A percentile compares a stretch with the other conserved stretches of the same genome.
Evolutionary conservation across 257 asterid genomes (phyloP).

Genomic region (Dorcoceras hygrometricum): DNA sequence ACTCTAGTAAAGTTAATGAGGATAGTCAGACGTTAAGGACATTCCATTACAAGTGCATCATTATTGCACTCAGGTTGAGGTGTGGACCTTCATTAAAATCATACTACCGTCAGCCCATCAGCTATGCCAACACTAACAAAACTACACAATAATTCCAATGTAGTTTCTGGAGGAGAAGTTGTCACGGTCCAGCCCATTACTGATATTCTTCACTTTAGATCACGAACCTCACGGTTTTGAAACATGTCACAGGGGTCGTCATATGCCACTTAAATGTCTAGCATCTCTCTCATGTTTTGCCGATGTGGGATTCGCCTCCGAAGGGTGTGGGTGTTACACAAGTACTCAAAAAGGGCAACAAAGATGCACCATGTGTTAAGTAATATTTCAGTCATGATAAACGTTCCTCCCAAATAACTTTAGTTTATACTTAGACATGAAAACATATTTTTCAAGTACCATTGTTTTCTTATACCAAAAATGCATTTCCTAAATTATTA

Average conservation of each 20-base stretch:
- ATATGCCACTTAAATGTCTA: no score
- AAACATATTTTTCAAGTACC: not conserved
- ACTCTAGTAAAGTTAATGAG: not conserved
- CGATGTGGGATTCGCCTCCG: no score
- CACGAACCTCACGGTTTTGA: no score
- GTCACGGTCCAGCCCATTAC: no score
- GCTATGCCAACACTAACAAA: constrained; percentile 8
- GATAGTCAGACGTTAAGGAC: constrained; percentile 7
- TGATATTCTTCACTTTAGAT: no score
- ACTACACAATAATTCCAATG: constrained; percentile 1
- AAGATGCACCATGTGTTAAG: constrained; percentile 4
- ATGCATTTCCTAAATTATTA: constrained; percentile 2
- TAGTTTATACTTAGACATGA: constrained; percentile 7
- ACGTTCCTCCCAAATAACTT: not conserved
- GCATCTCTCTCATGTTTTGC: no score
- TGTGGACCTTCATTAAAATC: constrained; percentile 2
- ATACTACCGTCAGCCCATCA: not conserved
- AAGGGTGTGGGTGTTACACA: no score
- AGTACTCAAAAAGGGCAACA: constrained; percentile 7
- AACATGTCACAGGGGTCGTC: no score
- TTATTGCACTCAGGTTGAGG: constrained; percentile 6
- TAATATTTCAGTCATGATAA: not conserved
- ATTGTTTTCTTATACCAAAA: constrained; percentile 12
- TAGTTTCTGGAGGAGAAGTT: no score
- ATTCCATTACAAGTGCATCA: constrained; percentile 9